A percentile compares a stretch with the other conserved stretches of the same genome.
Conservation (phyloP, 352 stramenopile genomes). For the Globisporangium abappressorium region DNA sequence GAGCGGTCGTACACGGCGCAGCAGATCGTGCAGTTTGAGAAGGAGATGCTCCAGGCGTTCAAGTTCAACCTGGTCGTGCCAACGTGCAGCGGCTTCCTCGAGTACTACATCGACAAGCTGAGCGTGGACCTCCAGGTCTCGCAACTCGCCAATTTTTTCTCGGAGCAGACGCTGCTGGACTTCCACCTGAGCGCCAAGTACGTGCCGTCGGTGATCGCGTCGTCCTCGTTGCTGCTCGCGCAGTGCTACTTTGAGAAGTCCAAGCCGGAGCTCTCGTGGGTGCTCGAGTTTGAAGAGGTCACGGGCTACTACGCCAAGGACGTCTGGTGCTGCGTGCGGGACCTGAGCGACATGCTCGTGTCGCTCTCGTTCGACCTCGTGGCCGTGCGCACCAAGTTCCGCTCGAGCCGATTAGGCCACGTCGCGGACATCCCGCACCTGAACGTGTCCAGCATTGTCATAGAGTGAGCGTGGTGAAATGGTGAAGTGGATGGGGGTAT, state of each 20-base stretch:
- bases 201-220: conserved; percentile 45
- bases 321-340: conserved; percentile 34
- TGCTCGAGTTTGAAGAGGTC: conserved; percentile 42
- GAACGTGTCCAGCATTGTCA: conserved; percentile 16
- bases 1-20: conserved; percentile 93
- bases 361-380: conserved; percentile 41
- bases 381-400: conserved; percentile 45
- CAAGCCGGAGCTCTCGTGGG: conserved; percentile 39
- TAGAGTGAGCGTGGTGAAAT: conserved; percentile 13
- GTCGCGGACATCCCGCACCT: conserved; percentile 20
- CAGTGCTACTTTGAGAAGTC: conserved; percentile 48
- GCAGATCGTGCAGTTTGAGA: conserved; percentile 86
- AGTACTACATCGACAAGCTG: conserved; percentile 91
- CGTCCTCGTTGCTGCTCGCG: conserved; percentile 42
- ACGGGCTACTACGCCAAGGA: conserved; percentile 42
- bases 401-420: conserved; percentile 16
- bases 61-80: conserved; percentile 96
- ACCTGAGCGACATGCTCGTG: conserved; percentile 33
- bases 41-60: conserved; percentile 93
- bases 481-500: too few relatives aligned
- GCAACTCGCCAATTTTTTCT: conserved; percentile 58
- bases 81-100: conserved; percentile 94
- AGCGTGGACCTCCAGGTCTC: conserved; percentile 31
- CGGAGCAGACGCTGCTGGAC: conserved; percentile 53
- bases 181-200: conserved; percentile 51